Conservation (phyloP, 148 eudicot species). For the Fagopyrum esculentum region DNA sequence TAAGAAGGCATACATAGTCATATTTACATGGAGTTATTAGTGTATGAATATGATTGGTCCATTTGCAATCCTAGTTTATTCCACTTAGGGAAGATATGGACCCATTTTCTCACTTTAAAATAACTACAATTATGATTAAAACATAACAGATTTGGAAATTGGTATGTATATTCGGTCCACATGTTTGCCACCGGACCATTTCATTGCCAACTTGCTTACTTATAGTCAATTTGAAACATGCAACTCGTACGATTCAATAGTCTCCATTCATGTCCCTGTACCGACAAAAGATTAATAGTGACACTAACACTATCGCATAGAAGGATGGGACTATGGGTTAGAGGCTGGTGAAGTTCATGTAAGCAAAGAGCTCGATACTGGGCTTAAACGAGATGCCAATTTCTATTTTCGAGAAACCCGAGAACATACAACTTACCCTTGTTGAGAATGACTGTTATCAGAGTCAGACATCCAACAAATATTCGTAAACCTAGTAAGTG, state of each 20-base stretch:
- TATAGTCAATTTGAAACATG: conserved; percentile 3
- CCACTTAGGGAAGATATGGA: conserved; percentile 5
- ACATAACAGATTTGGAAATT: not conserved
- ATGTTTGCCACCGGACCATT: conserved; percentile 11
- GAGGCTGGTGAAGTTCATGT: no score
- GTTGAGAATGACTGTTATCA: no score
- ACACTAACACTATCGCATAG: no score
- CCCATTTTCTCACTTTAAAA: not conserved
- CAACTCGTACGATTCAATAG: not conserved
- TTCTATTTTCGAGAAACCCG: no score
- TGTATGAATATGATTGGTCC: conserved; percentile 2
- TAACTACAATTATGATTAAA: not conserved
- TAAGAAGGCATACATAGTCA: not conserved
- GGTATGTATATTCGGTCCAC: conserved; percentile 9
- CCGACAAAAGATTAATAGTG: no score
- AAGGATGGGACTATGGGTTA: no score
- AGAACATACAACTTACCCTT: no score
- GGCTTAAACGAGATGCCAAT: no score
- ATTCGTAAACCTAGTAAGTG: no score
- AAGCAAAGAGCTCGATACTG: no score
- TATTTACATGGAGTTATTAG: not conserved
- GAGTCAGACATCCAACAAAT: no score
- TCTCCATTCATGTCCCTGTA: not conserved
- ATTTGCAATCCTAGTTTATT: conserved; percentile 6
- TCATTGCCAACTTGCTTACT: conserved; percentile 1